Evolutionary conservation across 1,139 yeast species (phyloP).

Genomic region (Candida sojae): DNA sequence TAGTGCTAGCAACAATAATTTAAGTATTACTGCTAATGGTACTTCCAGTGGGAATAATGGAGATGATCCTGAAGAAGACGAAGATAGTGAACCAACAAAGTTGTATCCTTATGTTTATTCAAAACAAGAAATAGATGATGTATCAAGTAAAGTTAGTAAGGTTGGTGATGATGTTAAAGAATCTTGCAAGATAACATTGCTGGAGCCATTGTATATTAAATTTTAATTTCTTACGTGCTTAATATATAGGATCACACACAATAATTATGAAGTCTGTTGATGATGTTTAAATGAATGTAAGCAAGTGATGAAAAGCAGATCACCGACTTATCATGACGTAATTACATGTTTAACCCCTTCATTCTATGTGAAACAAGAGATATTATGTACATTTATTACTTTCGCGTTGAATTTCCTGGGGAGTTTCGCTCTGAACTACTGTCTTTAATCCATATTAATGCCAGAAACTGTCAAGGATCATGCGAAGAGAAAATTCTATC

Average conservation of each 20-base stretch:
- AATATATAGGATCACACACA: too few relatives aligned
- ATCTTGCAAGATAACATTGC: slow-evolving; percentile 22
- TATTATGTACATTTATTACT: too few relatives aligned
- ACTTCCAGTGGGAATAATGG: slow-evolving; percentile 6
- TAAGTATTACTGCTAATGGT: slow-evolving; percentile 7
- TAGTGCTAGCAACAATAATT: slow-evolving; percentile 13
- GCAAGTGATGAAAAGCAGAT: too few relatives aligned
- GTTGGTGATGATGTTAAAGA: slow-evolving; percentile 23
- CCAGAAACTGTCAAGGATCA: too few relatives aligned
- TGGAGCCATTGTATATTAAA: slow-evolving; percentile 32
- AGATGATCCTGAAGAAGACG: neutral
- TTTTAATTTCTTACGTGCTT: slow-evolving; percentile 16
- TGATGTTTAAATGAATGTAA: too few relatives aligned
- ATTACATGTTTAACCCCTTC: too few relatives aligned
- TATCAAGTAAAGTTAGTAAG: slow-evolving; percentile 20
- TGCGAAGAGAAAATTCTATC: neutral
- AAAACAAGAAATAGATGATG: slow-evolving; percentile 22
- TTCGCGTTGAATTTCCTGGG: too few relatives aligned
- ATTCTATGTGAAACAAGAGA: too few relatives aligned
- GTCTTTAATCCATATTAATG: too few relatives aligned
- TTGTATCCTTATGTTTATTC: slow-evolving; percentile 19
- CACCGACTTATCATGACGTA: too few relatives aligned
- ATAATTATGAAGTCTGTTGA: too few relatives aligned
- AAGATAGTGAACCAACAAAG: slow-evolving; percentile 7
- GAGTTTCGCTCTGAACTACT: too few relatives aligned